A percentile compares a stretch with the other conserved stretches of the same genome.
Evolutionary conservation across 495 filamentous ascomycete genomes (phyloP).

Genomic region (Penicillium paradoxum): DNA sequence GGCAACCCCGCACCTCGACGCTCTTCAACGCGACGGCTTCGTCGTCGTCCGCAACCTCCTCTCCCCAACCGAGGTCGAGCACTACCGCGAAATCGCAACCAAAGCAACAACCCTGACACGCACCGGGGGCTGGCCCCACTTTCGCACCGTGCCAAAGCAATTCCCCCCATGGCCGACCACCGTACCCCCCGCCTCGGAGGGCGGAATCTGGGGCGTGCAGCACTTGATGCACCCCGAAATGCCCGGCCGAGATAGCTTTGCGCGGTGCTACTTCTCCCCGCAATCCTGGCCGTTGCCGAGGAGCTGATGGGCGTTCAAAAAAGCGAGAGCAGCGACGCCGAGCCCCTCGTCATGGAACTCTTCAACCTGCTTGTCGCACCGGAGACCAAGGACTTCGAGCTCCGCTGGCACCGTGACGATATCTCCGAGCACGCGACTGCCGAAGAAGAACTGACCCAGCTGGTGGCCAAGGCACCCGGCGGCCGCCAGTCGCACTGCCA

Average conservation of each 20-base stretch:
- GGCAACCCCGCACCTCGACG: constrained; percentile 33
- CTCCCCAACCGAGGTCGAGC: constrained; percentile 38
- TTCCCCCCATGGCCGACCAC: constrained; percentile 72
- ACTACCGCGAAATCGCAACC: constrained; percentile 52
- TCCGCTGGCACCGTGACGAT: constrained; percentile 78
- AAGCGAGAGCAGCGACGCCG: constrained; percentile 17
- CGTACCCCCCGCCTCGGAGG: constrained; percentile 41
- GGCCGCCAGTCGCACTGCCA: constrained; percentile 61
- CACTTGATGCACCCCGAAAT: constrained; percentile 71
- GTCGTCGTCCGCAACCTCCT: constrained; percentile 47
- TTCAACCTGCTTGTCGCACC: constrained; percentile 75
- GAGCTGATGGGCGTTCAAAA: constrained; percentile 47
- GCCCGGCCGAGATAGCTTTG: constrained; percentile 50
- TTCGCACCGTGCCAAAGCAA: constrained; percentile 79
- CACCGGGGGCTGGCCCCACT: constrained; percentile 64
- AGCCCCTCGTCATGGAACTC: constrained; percentile 68
- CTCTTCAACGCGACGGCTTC: constrained; percentile 47
- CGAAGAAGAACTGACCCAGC: constrained; percentile 50
- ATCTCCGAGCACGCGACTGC: constrained; percentile 52
- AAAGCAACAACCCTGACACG: constrained; percentile 52
- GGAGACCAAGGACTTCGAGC: constrained; percentile 53
- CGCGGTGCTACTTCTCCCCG: constrained; percentile 59
- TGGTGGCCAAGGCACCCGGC: constrained; percentile 38
- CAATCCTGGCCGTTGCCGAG: constrained; percentile 52
- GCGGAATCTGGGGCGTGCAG: constrained; percentile 82